Conservation (phyloP, 2,329 filamentous ascomycete species). For the Cladosporium sp. region DNA sequence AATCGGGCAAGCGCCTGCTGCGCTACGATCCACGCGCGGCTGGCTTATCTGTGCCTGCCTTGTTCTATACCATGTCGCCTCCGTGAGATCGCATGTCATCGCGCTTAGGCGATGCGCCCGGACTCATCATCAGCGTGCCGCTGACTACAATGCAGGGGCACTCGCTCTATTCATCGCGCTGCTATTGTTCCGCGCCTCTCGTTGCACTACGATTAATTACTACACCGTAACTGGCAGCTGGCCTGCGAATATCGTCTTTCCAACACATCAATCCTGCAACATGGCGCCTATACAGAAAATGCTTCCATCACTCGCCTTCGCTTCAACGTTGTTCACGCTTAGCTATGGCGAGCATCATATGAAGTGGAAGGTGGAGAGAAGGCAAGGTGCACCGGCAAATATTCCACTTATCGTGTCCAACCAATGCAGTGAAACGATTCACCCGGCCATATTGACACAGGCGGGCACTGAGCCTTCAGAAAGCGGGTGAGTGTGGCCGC, state of each 20-base stretch:
- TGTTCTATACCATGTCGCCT: slow-evolving; percentile 18
- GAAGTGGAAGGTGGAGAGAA: slow-evolving; percentile 31
- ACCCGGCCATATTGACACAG: slow-evolving; percentile 75
- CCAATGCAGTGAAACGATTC: slow-evolving; percentile 69
- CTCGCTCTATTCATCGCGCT: slow-evolving; percentile 1
- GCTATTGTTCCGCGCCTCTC: slow-evolving; percentile 4
- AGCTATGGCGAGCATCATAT: slow-evolving; percentile 35
- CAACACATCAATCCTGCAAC: not conserved
- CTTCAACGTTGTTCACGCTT: not conserved
- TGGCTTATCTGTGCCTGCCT: slow-evolving; percentile 9
- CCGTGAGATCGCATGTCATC: slow-evolving; percentile 14
- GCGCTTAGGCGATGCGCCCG: slow-evolving; percentile 7
- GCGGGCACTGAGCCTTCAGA: slow-evolving; percentile 66
- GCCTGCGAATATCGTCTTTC: not conserved
- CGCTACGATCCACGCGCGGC: slow-evolving; percentile 5
- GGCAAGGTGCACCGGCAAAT: slow-evolving; percentile 29
- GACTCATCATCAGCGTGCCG: not conserved
- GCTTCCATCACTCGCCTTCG: not conserved
- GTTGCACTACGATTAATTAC: not conserved
- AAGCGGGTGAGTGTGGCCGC: slow-evolving; percentile 51
- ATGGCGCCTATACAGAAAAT: slow-evolving; percentile 1
- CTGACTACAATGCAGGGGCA: not conserved
- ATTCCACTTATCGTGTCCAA: slow-evolving; percentile 70
- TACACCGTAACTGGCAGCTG: slow-evolving; percentile 2
- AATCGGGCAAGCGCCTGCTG: slow-evolving; percentile 7